These are phyloP conservation scores for Alopecurus myosuroides DNA, from an alignment of 176 grass and related monocot genomes.

Conservation along the genomic window DNA sequence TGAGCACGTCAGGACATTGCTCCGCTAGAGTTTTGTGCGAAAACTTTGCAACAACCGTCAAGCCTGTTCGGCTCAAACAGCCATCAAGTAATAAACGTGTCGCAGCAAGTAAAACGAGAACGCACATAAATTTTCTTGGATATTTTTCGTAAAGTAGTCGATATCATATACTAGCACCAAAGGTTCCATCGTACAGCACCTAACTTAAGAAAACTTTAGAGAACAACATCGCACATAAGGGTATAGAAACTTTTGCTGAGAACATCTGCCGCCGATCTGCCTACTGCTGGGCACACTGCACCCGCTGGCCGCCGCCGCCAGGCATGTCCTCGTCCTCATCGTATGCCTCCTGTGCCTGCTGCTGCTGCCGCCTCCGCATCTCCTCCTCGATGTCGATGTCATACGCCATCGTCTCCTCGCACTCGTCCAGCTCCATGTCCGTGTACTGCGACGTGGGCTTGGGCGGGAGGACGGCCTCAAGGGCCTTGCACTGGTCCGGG, in stretches of 20 bases:
- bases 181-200: background rate
- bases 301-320: conserved; percentile 58
- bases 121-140: background rate
- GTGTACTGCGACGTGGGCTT: conserved; percentile 45
- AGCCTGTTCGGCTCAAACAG: too few relatives aligned
- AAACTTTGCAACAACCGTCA: too few relatives aligned
- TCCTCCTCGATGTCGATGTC: conserved; percentile 84
- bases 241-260: background rate
- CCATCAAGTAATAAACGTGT: too few relatives aligned
- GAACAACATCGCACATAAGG: background rate
- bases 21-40: too few relatives aligned
- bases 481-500: conserved; percentile 68
- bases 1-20: too few relatives aligned
- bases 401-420: conserved; percentile 71
- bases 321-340: conserved; percentile 72
- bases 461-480: conserved; percentile 49
- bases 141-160: background rate
- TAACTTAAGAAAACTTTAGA: conserved; percentile 2
- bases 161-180: background rate
- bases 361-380: conserved; percentile 67
- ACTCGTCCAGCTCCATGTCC: conserved; percentile 86
- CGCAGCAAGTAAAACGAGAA: background rate
- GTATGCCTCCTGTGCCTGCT: conserved; percentile 74
- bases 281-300: conserved; percentile 91
- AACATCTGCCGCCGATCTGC: background rate